phyloP scores from a whole-genome alignment of 352 stramenopile genomes.

The Globisporangium irregulare region DNA sequence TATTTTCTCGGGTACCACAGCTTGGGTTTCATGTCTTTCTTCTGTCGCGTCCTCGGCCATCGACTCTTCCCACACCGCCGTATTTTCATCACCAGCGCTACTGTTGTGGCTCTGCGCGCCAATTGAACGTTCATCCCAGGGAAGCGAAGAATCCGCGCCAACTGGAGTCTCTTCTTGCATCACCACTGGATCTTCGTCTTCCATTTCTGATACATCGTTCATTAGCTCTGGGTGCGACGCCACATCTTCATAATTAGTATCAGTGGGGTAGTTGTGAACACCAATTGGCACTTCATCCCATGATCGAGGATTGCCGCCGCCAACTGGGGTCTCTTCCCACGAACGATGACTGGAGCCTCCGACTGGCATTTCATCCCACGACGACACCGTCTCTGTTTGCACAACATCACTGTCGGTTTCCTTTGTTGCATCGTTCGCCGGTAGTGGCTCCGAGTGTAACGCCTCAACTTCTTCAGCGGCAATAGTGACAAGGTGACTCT shows the following conservation, averaged over 20 bases:
- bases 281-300: slow-evolving; percentile 15
- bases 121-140: not conserved
- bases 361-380: slow-evolving; percentile 12
- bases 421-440: not conserved
- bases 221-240: not conserved
- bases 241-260: not conserved
- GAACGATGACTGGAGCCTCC: not conserved
- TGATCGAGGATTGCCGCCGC: not conserved
- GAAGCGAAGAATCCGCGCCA: not conserved
- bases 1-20: not conserved
- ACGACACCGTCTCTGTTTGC: not conserved
- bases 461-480: not conserved
- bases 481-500: not conserved
- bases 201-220: not conserved
- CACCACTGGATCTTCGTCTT: not conserved
- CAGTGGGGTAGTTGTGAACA: too few relatives aligned
- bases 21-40: not conserved
- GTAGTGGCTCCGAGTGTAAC: not conserved
- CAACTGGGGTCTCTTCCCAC: slow-evolving; percentile 4
- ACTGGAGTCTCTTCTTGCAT: not conserved
- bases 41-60: not conserved
- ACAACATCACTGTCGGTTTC: not conserved
- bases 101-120: not conserved
- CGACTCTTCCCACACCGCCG: not conserved
- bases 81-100: not conserved